Evolutionary conservation across 345 rosid species (phyloP), one percentile per base, ranked within the genome.

Genomic region (Lagerstroemia speciosa): DNA sequence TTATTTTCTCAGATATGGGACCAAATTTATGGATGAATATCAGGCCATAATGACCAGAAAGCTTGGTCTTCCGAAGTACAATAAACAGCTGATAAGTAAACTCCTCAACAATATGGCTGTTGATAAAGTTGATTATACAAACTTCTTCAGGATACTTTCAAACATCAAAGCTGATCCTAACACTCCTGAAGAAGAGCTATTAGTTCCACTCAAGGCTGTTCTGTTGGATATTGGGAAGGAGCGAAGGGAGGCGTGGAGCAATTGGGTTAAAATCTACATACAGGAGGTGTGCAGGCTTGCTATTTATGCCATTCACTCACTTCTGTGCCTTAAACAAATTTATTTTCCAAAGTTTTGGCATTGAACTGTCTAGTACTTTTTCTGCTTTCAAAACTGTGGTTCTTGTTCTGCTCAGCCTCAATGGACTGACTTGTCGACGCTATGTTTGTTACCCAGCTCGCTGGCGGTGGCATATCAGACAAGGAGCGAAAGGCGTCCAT

Each of bases 71-170:
- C 82, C 91, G 24, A 91, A 89, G 77, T 94, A 94, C 80, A 94
- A 89, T 77, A 94, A 94, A 75, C 93, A 89, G 67, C 78, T 91
- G 73, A 85, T 91, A 46, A 69, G 91, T 67, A 84, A 86, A 73
- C 95, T 94, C 63, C 89, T 94, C 32, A 89, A 84, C 73, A 94
- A 91, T 74, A 83, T 94, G 97, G 91, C 99, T 36, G 93, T 94
- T 26, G 99, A 94, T 75, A 94, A 94, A 82, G 99, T 91, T 73
- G 99, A 94, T 76, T 91, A 91, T 78, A 94, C 99, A 58, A 94
- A 94, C 73, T 88, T 91, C 83, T 94, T 89, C 77, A 85, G 96
- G 68, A 75, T 76, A 63, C 90, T 94, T 74, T 82, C 99, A 58
- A 91, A 81, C 74, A 68, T 91, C 76, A 89, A 94, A 80, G 93